A percentile compares a stretch with the other conserved stretches of the same genome.
Evolutionary conservation across 148 eudicot genomes (phyloP).

Genomic region (Persicaria maculosa): DNA sequence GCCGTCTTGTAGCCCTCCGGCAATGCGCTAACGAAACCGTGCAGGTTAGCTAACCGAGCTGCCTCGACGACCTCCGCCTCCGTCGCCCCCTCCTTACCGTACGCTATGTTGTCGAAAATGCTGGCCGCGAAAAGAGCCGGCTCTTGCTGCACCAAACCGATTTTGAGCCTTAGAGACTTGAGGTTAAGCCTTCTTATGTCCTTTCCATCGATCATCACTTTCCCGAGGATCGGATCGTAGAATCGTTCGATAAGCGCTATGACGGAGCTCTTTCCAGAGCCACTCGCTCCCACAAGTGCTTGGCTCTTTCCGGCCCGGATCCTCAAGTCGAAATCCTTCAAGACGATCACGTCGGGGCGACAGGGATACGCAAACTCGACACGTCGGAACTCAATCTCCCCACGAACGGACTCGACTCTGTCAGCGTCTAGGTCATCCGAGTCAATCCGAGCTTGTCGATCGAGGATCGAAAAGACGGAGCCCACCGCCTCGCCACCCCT

Average conservation of each 20-base stretch:
- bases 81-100: constrained; percentile 86
- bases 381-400: constrained; percentile 87
- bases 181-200: constrained; percentile 70
- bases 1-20: constrained; percentile 91
- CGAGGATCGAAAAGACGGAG: constrained; percentile 75
- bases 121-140: constrained; percentile 86
- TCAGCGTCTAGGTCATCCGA: constrained; percentile 86
- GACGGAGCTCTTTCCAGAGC: constrained; percentile 92
- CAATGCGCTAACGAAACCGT: constrained; percentile 72
- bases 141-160: constrained; percentile 90
- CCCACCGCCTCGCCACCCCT: constrained; percentile 95
- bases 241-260: constrained; percentile 76
- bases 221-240: constrained; percentile 73
- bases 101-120: constrained; percentile 88
- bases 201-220: constrained; percentile 94
- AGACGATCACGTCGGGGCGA: constrained; percentile 68
- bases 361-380: constrained; percentile 90
- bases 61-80: constrained; percentile 91
- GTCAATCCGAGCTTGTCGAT: constrained; percentile 66
- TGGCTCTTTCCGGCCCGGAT: constrained; percentile 96
- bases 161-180: constrained; percentile 64
- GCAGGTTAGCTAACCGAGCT: constrained; percentile 86
- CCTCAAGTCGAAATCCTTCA: constrained; percentile 73
- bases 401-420: constrained; percentile 64
- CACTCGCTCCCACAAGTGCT: constrained; percentile 94